Evolutionary conservation across 257 asterid genomes (phyloP).

Genomic region (Schizonepeta tenuifolia): DNA sequence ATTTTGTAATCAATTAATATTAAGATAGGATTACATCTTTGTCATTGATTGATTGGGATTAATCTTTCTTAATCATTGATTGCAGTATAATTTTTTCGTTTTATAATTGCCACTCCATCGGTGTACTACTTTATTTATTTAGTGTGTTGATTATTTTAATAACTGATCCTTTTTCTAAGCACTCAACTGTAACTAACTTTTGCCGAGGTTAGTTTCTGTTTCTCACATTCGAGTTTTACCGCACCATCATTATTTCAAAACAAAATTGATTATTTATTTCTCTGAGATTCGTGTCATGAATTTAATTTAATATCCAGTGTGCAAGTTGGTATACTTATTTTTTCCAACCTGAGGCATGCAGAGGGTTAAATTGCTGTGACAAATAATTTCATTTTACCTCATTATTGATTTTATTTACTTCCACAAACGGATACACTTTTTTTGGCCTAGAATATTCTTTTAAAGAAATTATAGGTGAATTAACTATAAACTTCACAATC

Average conservation of each 20-base stretch:
- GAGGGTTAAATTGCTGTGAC: too few relatives aligned
- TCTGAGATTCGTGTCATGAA: conserved; percentile 4
- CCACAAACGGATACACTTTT: too few relatives aligned
- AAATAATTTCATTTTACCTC: too few relatives aligned
- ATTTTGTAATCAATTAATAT: conserved; percentile 61
- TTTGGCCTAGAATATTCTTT: too few relatives aligned
- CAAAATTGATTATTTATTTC: background rate
- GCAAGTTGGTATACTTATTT: background rate
- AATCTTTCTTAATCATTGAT: conserved; percentile 15
- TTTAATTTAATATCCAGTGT: background rate
- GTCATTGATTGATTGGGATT: conserved; percentile 53
- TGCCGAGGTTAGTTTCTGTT: conserved; percentile 28
- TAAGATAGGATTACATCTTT: conserved; percentile 69
- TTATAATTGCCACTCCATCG: background rate
- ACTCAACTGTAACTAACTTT: conserved; percentile 32
- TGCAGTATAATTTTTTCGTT: background rate
- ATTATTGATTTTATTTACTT: too few relatives aligned
- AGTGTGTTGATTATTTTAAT: conserved; percentile 26
- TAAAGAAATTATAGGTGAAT: too few relatives aligned
- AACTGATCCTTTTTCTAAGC: conserved; percentile 20
- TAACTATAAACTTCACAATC: too few relatives aligned
- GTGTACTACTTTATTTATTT: background rate
- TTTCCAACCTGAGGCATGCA: too few relatives aligned
- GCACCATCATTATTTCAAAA: background rate
- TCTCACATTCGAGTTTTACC: conserved; percentile 24